Evolutionary conservation across 805 yeast species (phyloP), one percentile per base, ranked within the genome.

Genomic region (Komagataella phaffii): DNA sequence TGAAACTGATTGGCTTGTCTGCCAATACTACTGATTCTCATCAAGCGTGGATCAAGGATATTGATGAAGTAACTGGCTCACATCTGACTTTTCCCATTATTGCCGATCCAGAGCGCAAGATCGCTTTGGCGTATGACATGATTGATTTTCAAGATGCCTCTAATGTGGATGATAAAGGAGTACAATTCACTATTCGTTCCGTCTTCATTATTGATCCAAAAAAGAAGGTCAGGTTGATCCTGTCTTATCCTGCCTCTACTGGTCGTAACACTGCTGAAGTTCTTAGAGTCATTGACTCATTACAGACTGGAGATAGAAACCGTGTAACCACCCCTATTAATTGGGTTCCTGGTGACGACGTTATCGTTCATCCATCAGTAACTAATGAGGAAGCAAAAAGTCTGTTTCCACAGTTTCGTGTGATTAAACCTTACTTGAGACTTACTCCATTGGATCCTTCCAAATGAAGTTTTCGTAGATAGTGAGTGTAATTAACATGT

Each of bases 221-320:
- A 53, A 80, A 81, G 67, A 80, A 74, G 57, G 72, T 83, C 53
- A 72, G 88, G 65, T 70, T 81, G 61, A 77, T 73, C 53, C 70
- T 83, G 65, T 69, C 86, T 21, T 83, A 83, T 65, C 89, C 88
- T 45, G 84, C 88, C 46, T 79, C 86, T 8, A 77, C 84, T 45
- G 88, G 89, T 56, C 74, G 89, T 71, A 83, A 83, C 73, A 79
- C 88, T 21, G 83, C 87, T 50, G 89, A 83, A 64, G 80, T 83
- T 45, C 72, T 83, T 62, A 71, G 89, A 66, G 84, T 79, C 47
- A 71, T 83, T 57, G 88, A 83, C 64, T 80, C 88, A 19, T 72
- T 83, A 60, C 88, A 83, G 65, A 71, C 76, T 53, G 75, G 82
- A 54, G 88, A 82, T 61, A 68, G 71, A 59, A 66, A 76, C 67